A percentile compares a stretch with the other conserved stretches of the same genome.
These are phyloP conservation scores for Oryza longistaminata DNA, from an alignment of 176 grass and related monocot species.

Conservation along the genomic window DNA sequence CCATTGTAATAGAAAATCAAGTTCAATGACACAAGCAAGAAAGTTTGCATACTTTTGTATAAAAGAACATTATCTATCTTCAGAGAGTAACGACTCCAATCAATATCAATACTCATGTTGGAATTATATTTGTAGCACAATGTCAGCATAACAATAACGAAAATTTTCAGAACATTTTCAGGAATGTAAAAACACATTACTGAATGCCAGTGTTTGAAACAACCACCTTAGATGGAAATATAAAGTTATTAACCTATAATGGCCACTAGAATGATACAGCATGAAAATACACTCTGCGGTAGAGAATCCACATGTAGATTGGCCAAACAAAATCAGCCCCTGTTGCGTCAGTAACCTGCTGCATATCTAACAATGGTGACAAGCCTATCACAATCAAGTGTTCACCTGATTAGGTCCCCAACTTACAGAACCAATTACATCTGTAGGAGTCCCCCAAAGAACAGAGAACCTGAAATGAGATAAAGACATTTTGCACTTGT, in stretches of 20 bases:
- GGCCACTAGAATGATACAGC: neutral
- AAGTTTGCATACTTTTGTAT: neutral
- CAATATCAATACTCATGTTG: neutral
- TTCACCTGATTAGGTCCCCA: conserved; percentile 14
- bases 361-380: neutral
- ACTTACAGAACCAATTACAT: neutral
- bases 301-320: neutral
- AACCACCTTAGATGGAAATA: neutral
- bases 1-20: neutral
- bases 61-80: neutral
- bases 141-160: neutral
- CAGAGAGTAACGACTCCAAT: neutral
- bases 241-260: neutral
- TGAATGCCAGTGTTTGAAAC: neutral
- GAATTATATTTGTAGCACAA: neutral
- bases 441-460: neutral
- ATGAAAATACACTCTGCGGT: neutral
- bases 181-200: neutral
- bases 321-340: neutral
- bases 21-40: neutral
- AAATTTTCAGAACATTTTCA: neutral
- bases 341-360: neutral
- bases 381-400: neutral
- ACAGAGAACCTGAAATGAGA: neutral
- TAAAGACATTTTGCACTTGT: no score